These are phyloP conservation scores for Cephalotrichum gorgonifer DNA, from an alignment of 2,329 filamentous ascomycete genomes.

Conservation along the genomic window DNA sequence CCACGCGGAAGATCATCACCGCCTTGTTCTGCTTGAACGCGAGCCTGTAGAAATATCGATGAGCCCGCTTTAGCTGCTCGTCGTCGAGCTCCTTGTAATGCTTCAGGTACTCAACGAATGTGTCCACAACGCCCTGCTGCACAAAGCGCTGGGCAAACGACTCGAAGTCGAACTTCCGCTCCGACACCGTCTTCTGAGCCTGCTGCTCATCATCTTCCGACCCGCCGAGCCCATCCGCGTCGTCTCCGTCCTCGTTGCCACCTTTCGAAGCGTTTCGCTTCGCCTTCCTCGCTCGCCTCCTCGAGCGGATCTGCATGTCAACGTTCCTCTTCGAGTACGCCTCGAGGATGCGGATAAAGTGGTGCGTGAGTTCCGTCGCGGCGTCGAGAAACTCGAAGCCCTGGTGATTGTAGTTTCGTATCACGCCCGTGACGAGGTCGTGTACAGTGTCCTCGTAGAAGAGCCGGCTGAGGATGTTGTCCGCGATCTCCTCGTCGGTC, in stretches of 20 bases:
- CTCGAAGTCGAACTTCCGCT: conserved; percentile 90
- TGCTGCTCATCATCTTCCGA: conserved; percentile 61
- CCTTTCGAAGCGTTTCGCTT: conserved; percentile 47
- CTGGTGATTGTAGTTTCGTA: conserved; percentile 84
- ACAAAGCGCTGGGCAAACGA: conserved; percentile 74
- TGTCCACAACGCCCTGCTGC: conserved; percentile 77
- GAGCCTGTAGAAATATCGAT: conserved; percentile 87
- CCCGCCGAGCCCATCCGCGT: conserved; percentile 52
- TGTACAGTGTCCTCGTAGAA: conserved; percentile 97
- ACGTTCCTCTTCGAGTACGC: conserved; percentile 90
- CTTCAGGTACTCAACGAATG: conserved; percentile 69
- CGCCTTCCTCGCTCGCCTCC: conserved; percentile 61
- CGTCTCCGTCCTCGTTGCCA: conserved; percentile 31
- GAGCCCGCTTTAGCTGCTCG: conserved; percentile 78
- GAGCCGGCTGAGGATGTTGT: conserved; percentile 93
- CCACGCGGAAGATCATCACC: conserved; percentile 79
- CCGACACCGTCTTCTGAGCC: conserved; percentile 61
- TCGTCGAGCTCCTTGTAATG: conserved; percentile 73
- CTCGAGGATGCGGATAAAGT: conserved; percentile 86
- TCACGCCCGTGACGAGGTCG: conserved; percentile 70
- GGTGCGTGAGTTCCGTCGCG: conserved; percentile 80
- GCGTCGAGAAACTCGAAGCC: conserved; percentile 89
- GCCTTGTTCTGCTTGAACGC: conserved; percentile 92
- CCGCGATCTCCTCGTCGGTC: conserved; percentile 95
- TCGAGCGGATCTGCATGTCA: conserved; percentile 84